Evolutionary conservation across 129 eudicot genomes (phyloP).

Genomic region (Dittrichia graveolens): DNA sequence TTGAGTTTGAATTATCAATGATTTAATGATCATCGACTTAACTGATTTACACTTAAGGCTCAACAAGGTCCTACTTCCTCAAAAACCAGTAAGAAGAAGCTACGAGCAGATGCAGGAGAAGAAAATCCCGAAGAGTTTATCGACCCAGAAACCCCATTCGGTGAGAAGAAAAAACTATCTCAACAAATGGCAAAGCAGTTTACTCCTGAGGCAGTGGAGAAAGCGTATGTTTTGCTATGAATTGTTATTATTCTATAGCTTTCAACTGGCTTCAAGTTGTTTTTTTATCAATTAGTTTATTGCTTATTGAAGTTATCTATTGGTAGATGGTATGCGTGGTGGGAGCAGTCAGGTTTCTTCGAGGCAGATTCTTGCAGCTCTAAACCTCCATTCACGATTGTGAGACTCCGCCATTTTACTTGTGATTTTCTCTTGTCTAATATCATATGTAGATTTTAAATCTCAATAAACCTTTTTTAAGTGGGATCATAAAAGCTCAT

Average conservation of each 20-base stretch:
- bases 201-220: slow-evolving; percentile 85
- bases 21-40: no score
- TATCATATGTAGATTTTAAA: slow-evolving; percentile 3
- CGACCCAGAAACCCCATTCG: slow-evolving; percentile 86
- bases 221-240: slow-evolving; percentile 53
- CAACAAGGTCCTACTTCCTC: slow-evolving; percentile 58
- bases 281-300: background rate
- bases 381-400: slow-evolving; percentile 80
- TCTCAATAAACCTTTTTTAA: background rate
- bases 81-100: slow-evolving; percentile 67
- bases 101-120: slow-evolving; percentile 58
- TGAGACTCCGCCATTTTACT: slow-evolving; percentile 45
- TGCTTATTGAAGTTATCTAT: background rate
- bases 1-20: background rate
- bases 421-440: background rate
- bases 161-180: slow-evolving; percentile 84
- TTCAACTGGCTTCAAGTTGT: background rate
- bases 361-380: slow-evolving; percentile 78
- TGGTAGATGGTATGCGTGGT: slow-evolving; percentile 91
- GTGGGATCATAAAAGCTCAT: background rate
- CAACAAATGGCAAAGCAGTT: slow-evolving; percentile 76
- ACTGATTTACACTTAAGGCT: slow-evolving; percentile 45
- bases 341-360: slow-evolving; percentile 88
- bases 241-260: background rate
- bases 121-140: slow-evolving; percentile 67